Evolutionary conservation across 768 basidiomycete genomes (phyloP).

Genomic region (Rhodotorula taiwanensis): DNA sequence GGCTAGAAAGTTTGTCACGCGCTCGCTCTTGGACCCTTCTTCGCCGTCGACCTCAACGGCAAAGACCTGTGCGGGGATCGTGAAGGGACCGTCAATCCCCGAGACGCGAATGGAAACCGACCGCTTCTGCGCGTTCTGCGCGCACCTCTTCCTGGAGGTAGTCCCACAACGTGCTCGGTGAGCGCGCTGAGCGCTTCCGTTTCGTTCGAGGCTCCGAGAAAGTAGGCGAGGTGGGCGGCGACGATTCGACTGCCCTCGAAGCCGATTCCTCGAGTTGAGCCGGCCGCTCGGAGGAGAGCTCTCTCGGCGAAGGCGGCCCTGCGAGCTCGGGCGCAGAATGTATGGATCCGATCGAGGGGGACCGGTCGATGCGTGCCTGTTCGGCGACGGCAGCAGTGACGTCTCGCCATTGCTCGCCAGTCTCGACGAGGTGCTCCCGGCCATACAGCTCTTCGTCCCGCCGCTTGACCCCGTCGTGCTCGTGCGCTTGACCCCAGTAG

Average conservation of each 20-base stretch:
- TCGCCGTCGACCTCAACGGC: conserved; percentile 92
- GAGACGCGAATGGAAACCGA: no score
- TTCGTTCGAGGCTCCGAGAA: no score
- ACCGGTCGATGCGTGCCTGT: no score
- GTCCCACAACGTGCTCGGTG: conserved; percentile 67
- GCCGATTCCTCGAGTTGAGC: neutral
- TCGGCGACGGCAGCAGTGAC: no score
- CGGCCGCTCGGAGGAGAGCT: neutral
- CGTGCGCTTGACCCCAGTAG: neutral
- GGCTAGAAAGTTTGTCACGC: conserved; percentile 88
- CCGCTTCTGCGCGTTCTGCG: no score
- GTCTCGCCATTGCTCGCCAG: no score
- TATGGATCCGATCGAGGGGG: conserved; percentile 11
- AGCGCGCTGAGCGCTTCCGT: neutral
- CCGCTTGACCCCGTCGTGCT: neutral
- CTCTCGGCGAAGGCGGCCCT: neutral
- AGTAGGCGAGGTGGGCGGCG: no score
- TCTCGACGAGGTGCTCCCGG: no score
- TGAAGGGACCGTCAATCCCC: conserved; percentile 43
- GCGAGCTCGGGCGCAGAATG: conserved; percentile 26
- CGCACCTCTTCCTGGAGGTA: conserved; percentile 75
- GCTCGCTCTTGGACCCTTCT: conserved; percentile 88
- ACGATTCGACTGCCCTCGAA: neutral
- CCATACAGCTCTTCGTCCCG: neutral
- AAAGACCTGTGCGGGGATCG: no score